A percentile compares a stretch with the other conserved stretches of the same genome.
Conservation (phyloP, 2,329 filamentous ascomycete genomes). For the Sporothrix brasiliensis region DNA sequence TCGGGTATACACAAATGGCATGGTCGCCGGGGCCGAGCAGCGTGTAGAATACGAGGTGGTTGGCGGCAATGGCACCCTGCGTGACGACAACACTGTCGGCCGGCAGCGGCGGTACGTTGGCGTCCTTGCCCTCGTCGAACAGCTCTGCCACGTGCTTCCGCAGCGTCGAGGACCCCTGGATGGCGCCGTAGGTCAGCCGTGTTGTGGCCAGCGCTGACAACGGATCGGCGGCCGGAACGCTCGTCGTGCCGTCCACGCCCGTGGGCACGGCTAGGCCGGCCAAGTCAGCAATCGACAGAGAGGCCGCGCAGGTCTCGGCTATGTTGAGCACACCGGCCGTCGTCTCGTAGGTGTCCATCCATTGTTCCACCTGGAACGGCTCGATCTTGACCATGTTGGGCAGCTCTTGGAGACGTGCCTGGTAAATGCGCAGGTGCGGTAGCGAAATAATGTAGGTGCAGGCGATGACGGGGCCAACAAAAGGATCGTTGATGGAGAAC, state of each 20-base stretch:
- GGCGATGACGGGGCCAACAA: neutral
- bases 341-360: constrained; percentile 65
- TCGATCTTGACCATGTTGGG: constrained; percentile 53
- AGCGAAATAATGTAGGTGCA: neutral
- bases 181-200: constrained; percentile 71
- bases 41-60: constrained; percentile 76
- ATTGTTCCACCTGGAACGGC: constrained; percentile 71
- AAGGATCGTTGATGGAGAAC: neutral
- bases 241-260: constrained; percentile 42
- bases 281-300: constrained; percentile 71
- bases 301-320: constrained; percentile 77
- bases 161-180: constrained; percentile 67
- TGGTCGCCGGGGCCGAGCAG: constrained; percentile 75
- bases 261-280: constrained; percentile 59
- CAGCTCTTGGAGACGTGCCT: neutral
- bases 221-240: constrained; percentile 41
- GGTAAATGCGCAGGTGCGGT: neutral
- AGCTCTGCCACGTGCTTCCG: constrained; percentile 66
- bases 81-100: constrained; percentile 72
- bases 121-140: constrained; percentile 43
- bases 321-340: constrained; percentile 67
- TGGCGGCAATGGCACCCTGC: constrained; percentile 80
- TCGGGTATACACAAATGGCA: constrained; percentile 83
- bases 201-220: constrained; percentile 53
- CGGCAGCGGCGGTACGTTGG: constrained; percentile 49